These are phyloP conservation scores for Neurospora sublineolata DNA, from an alignment of 495 filamentous ascomycete species.

Conservation along the genomic window DNA sequence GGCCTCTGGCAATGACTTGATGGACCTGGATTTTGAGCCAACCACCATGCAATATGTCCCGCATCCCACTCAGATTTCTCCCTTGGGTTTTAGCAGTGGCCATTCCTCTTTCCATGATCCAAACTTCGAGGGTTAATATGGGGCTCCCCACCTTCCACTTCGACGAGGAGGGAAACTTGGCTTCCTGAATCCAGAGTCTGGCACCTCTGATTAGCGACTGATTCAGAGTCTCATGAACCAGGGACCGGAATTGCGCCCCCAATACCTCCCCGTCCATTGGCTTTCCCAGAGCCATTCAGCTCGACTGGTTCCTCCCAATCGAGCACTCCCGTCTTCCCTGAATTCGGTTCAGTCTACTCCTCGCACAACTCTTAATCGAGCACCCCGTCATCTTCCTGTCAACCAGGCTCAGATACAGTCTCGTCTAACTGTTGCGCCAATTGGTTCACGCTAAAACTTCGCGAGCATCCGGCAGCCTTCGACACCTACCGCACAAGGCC, in stretches of 20 bases:
- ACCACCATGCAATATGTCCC: not conserved
- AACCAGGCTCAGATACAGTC: not conserved
- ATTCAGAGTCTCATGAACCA: not conserved
- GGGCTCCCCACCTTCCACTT: constrained; percentile 18
- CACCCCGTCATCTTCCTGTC: not conserved
- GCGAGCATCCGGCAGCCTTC: not conserved
- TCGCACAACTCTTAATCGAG: not conserved
- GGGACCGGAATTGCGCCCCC: not conserved
- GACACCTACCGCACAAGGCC: not conserved
- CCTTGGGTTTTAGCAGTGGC: not conserved
- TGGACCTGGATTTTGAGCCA: not conserved
- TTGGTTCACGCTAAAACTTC: not conserved
- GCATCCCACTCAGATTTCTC: not conserved
- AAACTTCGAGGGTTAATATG: constrained; percentile 45
- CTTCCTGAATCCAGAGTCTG: constrained; percentile 16
- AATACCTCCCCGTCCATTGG: not conserved
- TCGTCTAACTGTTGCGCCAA: not conserved
- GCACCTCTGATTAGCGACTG: not conserved
- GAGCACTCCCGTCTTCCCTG: not conserved
- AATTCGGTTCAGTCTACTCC: not conserved
- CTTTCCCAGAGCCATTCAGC: not conserved
- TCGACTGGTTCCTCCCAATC: not conserved
- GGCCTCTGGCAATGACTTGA: not conserved
- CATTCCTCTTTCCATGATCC: constrained; percentile 48
- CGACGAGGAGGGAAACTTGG: constrained; percentile 45